phyloP scores from a whole-genome alignment of 768 basidiomycete genomes.

The Xerocomellus amylosporus region DNA sequence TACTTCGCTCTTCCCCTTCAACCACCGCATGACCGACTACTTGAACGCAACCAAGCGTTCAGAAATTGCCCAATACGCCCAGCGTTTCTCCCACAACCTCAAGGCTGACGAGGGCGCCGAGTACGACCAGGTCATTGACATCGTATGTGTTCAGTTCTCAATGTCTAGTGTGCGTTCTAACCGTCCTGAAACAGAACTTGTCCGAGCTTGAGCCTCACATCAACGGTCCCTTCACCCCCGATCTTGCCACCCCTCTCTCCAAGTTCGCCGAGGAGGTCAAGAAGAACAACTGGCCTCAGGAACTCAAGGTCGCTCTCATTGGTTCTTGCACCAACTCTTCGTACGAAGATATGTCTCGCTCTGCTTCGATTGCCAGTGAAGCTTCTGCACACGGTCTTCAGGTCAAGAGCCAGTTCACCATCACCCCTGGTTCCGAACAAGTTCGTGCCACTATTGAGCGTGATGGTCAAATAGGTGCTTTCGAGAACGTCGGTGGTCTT shows the following conservation, averaged over 20 bases:
- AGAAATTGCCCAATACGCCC: slow-evolving; percentile 85
- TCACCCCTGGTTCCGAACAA: slow-evolving; percentile 98
- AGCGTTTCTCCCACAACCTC: slow-evolving; percentile 87
- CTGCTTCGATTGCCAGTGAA: slow-evolving; percentile 89
- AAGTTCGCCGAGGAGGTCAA: slow-evolving; percentile 89
- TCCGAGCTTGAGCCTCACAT: slow-evolving; percentile 98
- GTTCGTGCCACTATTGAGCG: slow-evolving; percentile 97
- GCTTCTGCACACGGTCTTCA: slow-evolving; percentile 84
- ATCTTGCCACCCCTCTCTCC: slow-evolving; percentile 97
- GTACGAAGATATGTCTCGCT: slow-evolving; percentile 99
- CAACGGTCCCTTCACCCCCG: slow-evolving; percentile 99
- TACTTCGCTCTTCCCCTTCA: slow-evolving; percentile 98
- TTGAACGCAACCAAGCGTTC: slow-evolving; percentile 91
- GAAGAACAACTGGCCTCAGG: slow-evolving; percentile 95
- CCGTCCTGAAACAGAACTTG: slow-evolving; percentile 59
- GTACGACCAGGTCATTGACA: slow-evolving; percentile 92
- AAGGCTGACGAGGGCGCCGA: slow-evolving; percentile 83
- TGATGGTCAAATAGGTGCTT: slow-evolving; percentile 86
- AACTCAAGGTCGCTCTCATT: slow-evolving; percentile 96
- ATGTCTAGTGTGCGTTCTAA: not conserved
- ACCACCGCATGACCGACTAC: slow-evolving; percentile 90
- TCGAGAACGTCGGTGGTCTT: slow-evolving; percentile 86
- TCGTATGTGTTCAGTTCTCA: slow-evolving; percentile 48
- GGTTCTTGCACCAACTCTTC: slow-evolving; percentile 99
- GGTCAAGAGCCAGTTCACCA: slow-evolving; percentile 92